These are phyloP conservation scores for Torrubiellomyces zombiae DNA, from an alignment of 2,329 filamentous ascomycete genomes.

Conservation along the genomic window DNA sequence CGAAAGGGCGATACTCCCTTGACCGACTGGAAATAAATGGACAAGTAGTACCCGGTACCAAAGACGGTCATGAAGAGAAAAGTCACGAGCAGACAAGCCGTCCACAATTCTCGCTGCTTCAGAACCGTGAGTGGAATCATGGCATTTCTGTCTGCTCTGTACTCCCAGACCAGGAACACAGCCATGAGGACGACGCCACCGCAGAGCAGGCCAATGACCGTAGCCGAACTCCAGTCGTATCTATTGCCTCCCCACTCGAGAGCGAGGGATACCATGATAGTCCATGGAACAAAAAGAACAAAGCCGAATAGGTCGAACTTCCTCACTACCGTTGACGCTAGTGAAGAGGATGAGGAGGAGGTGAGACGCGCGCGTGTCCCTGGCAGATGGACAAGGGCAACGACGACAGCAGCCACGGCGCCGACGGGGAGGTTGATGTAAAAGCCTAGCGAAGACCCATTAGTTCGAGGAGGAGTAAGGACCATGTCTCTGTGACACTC, in stretches of 20 bases:
- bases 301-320: constrained; percentile 25
- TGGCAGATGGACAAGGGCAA: constrained; percentile 20
- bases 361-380: constrained; percentile 15
- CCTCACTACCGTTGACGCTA: no score
- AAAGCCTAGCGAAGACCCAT: constrained; percentile 14
- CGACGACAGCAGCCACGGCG: constrained; percentile 14
- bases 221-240: constrained; percentile 15
- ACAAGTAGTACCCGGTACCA: not conserved
- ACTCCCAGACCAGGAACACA: constrained; percentile 23
- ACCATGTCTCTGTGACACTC: no score
- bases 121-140: constrained; percentile 29
- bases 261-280: constrained; percentile 26
- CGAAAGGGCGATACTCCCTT: constrained; percentile 13
- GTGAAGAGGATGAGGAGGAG: no score
- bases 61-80: constrained; percentile 30
- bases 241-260: constrained; percentile 24
- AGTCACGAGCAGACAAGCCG: constrained; percentile 16
- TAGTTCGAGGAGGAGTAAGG: not conserved
- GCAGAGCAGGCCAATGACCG: constrained; percentile 23
- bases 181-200: constrained; percentile 16
- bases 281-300: constrained; percentile 22
- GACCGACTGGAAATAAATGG: constrained; percentile 10
- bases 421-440: constrained; percentile 31
- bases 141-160: constrained; percentile 23
- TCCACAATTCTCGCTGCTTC: constrained; percentile 18